Evolutionary conservation across 805 yeast genomes (phyloP), one percentile per base, ranked within the genome.

Genomic region (Kazachstania bromeliacearum): DNA sequence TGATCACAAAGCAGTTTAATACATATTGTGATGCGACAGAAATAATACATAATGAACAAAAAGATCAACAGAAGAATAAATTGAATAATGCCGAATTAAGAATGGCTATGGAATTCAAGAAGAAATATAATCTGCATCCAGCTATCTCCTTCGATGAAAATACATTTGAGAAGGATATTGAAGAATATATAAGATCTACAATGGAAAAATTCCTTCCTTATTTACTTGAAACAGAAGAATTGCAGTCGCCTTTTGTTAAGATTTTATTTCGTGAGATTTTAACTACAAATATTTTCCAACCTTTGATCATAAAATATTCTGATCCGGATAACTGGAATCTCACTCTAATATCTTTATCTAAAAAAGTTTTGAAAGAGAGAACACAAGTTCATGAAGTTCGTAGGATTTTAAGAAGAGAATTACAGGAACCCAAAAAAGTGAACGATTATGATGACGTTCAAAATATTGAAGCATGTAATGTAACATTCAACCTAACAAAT

Each of bases 281-380:
- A 2, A 54, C 83, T 0, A 64, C 75, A 17, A 68, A 73, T 37
- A 73, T 85, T 0, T 42, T 85, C 8, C 51, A 56, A 16, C 83
- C 85, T 0, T 35, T 72, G 0, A 28, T 66, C 5, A 51, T 62
- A 5, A 70, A 79, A 59, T 46, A 80, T 1, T 60, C 79, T 0
- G 88, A 81, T 33, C 74, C 89, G 1, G 94, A 85, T 52, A 80
- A 75, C 41, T 81, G 80, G 73, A 88, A 88, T 53, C 71, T 75
- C 37, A 49, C 67, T 28, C 66, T 85, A 12, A 76, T 77, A 7
- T 70, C 71, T 35, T 54, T 70, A 2, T 71, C 82, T 2, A 78
- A 85, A 3, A 70, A 69, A 21, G 70, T 80, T 9, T 63, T 88
- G 51, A 76, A 76, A 43, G 94, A 85, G 48, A 64, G 87, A 37